Evolutionary conservation across 2,329 filamentous ascomycete genomes (phyloP).

Genomic region (Fusarium oligoseptatum): DNA sequence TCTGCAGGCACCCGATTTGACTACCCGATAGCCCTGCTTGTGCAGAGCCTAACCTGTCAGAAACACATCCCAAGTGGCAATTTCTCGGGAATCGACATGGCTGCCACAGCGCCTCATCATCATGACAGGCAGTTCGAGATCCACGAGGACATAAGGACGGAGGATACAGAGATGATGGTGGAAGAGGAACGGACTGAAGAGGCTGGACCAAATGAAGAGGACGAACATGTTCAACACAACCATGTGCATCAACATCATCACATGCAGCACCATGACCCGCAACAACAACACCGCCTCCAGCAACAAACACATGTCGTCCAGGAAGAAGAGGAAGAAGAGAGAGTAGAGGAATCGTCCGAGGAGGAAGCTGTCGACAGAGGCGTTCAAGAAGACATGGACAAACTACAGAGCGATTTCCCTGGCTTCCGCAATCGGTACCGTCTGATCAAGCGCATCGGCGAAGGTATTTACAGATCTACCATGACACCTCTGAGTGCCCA

Average conservation of each 20-base stretch:
- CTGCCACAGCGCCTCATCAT: constrained; percentile 43
- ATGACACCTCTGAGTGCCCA: not conserved
- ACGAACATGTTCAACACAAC: constrained; percentile 44
- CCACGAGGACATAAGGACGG: constrained; percentile 64
- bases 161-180: constrained; percentile 64
- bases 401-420: constrained; percentile 83
- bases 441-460: constrained; percentile 95
- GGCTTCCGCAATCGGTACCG: constrained; percentile 88
- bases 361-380: constrained; percentile 75
- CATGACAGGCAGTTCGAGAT: constrained; percentile 60
- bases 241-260: constrained; percentile 36
- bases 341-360: constrained; percentile 62
- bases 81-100: constrained; percentile 33
- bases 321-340: constrained; percentile 56
- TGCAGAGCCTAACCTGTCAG: not conserved
- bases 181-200: constrained; percentile 54
- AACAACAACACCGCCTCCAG: constrained; percentile 27
- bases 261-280: constrained; percentile 24
- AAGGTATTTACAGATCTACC: constrained; percentile 70
- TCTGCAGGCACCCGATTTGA: not conserved
- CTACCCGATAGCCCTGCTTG: not conserved
- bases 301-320: constrained; percentile 39
- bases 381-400: constrained; percentile 88
- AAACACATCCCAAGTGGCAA: constrained; percentile 11
- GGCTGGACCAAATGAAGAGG: constrained; percentile 39